These are phyloP conservation scores for Rhodamnia argentea DNA, from an alignment of 345 rosid species.

Conservation along the genomic window DNA sequence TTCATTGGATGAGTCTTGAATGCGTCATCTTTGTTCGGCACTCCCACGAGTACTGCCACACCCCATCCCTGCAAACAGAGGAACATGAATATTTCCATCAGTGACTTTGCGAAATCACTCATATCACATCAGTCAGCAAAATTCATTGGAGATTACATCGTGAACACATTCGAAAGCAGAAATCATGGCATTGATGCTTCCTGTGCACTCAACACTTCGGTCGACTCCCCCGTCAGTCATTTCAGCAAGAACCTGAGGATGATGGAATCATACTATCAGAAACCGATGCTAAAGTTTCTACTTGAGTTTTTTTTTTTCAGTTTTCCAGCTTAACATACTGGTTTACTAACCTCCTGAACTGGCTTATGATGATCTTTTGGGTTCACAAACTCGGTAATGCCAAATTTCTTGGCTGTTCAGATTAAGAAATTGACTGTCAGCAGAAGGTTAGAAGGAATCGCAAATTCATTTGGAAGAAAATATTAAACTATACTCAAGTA, in stretches of 20 bases:
- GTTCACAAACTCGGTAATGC: slow-evolving; percentile 26
- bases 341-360: slow-evolving; percentile 19
- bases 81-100: not conserved
- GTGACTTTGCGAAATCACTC: not conserved
- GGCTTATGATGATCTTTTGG: slow-evolving; percentile 23
- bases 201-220: slow-evolving; percentile 35
- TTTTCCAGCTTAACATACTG: not conserved
- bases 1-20: slow-evolving; percentile 31
- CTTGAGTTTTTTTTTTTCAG: not conserved
- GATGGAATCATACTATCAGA: not conserved
- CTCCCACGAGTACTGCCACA: slow-evolving; percentile 35
- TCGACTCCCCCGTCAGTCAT: slow-evolving; percentile 43
- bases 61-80: slow-evolving; percentile 30
- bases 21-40: slow-evolving; percentile 29
- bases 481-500: not conserved
- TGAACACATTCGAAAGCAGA: slow-evolving; percentile 39
- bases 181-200: slow-evolving; percentile 30
- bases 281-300: not conserved
- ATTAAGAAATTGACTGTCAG: not conserved
- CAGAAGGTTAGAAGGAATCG: not conserved
- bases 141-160: slow-evolving; percentile 11
- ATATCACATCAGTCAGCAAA: not conserved
- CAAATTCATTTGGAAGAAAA: not conserved
- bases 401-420: slow-evolving; percentile 29
- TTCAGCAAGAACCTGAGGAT: slow-evolving; percentile 26